Percentiles rank a stretch among this genome's conserved stretches.
Conservation (phyloP, 306 rosid species). For the Cucumis hystrix region DNA sequence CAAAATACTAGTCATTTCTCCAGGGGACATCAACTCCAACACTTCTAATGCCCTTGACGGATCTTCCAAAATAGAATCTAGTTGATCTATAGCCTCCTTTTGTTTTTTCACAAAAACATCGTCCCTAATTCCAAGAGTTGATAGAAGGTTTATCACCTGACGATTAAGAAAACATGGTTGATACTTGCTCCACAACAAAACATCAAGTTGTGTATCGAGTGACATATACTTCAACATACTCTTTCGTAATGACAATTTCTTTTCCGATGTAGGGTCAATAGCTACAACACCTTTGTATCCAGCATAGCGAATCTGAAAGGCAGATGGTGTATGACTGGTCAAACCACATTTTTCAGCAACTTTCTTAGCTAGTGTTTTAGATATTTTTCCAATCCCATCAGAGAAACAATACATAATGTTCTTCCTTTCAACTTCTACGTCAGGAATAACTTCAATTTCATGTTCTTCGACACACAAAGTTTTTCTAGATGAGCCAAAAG, state of each 20-base stretch:
- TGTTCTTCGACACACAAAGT: constrained; percentile 6
- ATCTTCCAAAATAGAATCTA: constrained; percentile 19
- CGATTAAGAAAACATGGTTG: constrained; percentile 33
- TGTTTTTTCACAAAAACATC: constrained; percentile 14
- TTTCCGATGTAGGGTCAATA: constrained; percentile 19
- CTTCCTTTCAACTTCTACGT: neutral
- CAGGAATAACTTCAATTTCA: constrained; percentile 19
- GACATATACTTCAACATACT: constrained; percentile 35
- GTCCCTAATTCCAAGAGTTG: constrained; percentile 18
- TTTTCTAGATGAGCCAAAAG: constrained; percentile 28
- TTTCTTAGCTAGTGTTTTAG: constrained; percentile 11
- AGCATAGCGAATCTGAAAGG: constrained; percentile 31
- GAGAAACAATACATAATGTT: constrained; percentile 18
- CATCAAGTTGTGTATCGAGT: constrained; percentile 13
- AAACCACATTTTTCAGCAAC: constrained; percentile 29
- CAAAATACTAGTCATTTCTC: constrained; percentile 14
- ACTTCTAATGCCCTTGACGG: constrained; percentile 16
- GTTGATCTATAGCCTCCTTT: constrained; percentile 8
- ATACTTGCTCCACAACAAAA: constrained; percentile 25
- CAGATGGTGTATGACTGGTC: constrained; percentile 18
- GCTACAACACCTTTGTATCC: constrained; percentile 39
- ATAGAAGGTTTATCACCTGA: constrained; percentile 24
- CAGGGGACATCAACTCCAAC: constrained; percentile 15
- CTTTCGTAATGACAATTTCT: constrained; percentile 18
- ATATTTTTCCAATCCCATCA: constrained; percentile 39